These are phyloP conservation scores for Lentithecium fluviatile DNA, from an alignment of 495 filamentous ascomycete genomes.

Conservation along the genomic window DNA sequence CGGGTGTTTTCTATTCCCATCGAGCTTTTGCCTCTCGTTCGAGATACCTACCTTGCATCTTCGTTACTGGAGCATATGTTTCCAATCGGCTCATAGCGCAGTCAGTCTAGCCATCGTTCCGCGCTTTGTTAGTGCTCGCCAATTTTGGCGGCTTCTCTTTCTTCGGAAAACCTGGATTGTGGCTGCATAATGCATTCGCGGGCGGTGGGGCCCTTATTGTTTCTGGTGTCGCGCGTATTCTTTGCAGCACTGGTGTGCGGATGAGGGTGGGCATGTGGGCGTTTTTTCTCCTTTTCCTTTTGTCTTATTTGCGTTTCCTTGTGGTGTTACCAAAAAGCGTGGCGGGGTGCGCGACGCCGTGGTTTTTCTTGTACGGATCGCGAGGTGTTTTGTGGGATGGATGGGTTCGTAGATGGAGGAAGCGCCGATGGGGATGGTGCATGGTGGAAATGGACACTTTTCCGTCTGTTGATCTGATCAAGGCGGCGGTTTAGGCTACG, in stretches of 20 bases:
- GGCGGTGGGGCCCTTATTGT: background rate
- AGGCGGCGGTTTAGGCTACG: background rate
- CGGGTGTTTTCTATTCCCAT: constrained; percentile 3
- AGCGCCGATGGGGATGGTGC: too few species aligned
- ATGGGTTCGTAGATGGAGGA: too few species aligned
- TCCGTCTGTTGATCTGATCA: background rate
- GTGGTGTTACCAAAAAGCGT: too few species aligned
- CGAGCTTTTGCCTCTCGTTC: background rate
- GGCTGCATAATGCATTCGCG: constrained; percentile 4
- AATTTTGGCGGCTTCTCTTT: background rate
- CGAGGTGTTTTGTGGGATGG: too few species aligned
- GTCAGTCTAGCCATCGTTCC: too few species aligned
- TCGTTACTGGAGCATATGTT: constrained; percentile 1
- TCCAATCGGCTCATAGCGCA: too few species aligned
- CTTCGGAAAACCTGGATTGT: background rate
- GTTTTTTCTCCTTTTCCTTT: background rate
- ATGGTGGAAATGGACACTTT: too few species aligned
- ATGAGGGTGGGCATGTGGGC: background rate
- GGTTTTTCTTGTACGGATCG: too few species aligned
- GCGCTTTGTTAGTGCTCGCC: background rate
- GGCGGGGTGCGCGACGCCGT: too few species aligned
- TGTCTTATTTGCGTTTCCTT: too few species aligned
- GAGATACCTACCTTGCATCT: constrained; percentile 1
- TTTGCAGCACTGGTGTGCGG: background rate
- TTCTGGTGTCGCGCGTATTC: background rate